phyloP scores from a whole-genome alignment of 2,329 filamentous ascomycete genomes.

The Keithomyces neogunnii region DNA sequence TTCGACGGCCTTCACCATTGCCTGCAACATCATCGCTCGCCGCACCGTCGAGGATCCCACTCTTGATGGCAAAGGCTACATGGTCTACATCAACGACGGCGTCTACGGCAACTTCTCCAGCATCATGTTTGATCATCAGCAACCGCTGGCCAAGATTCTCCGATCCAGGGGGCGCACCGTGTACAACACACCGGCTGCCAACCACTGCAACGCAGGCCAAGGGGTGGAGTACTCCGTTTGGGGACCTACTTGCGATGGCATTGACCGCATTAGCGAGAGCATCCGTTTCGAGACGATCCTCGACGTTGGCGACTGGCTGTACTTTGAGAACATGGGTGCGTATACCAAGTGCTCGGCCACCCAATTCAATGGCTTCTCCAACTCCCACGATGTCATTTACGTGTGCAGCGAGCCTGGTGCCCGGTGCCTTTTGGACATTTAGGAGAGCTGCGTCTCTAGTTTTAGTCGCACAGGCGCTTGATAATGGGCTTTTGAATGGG shows the following conservation, averaged over 20 bases:
- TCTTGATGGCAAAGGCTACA: conserved; percentile 66
- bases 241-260: conserved; percentile 96
- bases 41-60: conserved; percentile 72
- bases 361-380: conserved; percentile 93
- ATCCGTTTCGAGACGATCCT: conserved; percentile 69
- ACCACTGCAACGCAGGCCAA: conserved; percentile 34
- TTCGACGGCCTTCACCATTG: conserved; percentile 84
- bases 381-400: conserved; percentile 88
- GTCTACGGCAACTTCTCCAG: conserved; percentile 98
- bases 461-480: not conserved
- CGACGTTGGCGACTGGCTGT: conserved; percentile 94
- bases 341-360: conserved; percentile 98
- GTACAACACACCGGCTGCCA: conserved; percentile 47
- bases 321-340: conserved; percentile 97
- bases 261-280: conserved; percentile 84
- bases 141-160: conserved; percentile 76
- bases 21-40: conserved; percentile 91
- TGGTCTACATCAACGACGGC: conserved; percentile 96
- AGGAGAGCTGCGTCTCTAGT: not conserved
- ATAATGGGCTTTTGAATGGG: not conserved
- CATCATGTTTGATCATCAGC: conserved; percentile 98
- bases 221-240: conserved; percentile 87
- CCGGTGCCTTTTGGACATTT: conserved; percentile 51
- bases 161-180: conserved; percentile 49
- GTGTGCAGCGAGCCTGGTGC: conserved; percentile 91